Percentiles rank a stretch among this genome's conserved stretches.
Evolutionary conservation across 2,329 filamentous ascomycete genomes (phyloP).

Genomic region (Claviceps digitariae): DNA sequence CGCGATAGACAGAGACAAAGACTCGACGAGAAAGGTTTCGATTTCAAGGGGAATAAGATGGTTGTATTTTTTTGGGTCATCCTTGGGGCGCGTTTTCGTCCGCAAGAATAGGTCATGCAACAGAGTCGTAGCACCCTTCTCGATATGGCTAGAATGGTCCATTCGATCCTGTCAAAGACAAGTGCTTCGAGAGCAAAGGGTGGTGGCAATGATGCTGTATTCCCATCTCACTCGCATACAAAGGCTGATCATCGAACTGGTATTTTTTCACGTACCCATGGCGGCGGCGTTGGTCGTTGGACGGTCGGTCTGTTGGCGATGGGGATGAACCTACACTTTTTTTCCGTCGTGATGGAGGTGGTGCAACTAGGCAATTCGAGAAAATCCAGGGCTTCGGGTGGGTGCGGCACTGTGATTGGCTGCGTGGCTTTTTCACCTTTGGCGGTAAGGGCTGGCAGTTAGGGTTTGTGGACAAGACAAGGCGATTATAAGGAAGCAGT

Average conservation of each 20-base stretch:
- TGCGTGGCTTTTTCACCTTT: not conserved
- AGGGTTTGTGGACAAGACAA: constrained; percentile 16
- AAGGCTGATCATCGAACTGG: constrained; percentile 20
- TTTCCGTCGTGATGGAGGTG: constrained; percentile 21
- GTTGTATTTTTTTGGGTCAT: not conserved
- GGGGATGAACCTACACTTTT: constrained; percentile 9
- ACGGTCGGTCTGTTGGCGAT: constrained; percentile 28
- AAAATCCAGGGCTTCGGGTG: constrained; percentile 17
- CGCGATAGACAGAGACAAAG: not conserved
- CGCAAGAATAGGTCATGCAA: constrained; percentile 7
- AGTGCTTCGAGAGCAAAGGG: not conserved
- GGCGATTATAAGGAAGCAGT: not conserved
- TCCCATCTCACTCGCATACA: constrained; percentile 35
- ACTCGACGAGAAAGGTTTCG: not conserved
- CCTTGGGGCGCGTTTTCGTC: constrained; percentile 6
- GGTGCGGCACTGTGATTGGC: constrained; percentile 9
- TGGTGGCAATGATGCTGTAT: not conserved
- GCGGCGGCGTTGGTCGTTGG: constrained; percentile 33
- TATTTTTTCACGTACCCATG: constrained; percentile 45
- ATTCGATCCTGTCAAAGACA: not conserved
- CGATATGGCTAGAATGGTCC: not conserved
- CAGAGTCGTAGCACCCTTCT: constrained; percentile 10
- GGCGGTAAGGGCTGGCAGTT: constrained; percentile 34
- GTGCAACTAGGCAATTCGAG: constrained; percentile 12
- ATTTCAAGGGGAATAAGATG: not conserved